A percentile compares a stretch with the other conserved stretches of the same genome.
These are phyloP conservation scores for Trichosporon inkin DNA, from an alignment of 1,284 basidiomycete species.

Conservation along the genomic window DNA sequence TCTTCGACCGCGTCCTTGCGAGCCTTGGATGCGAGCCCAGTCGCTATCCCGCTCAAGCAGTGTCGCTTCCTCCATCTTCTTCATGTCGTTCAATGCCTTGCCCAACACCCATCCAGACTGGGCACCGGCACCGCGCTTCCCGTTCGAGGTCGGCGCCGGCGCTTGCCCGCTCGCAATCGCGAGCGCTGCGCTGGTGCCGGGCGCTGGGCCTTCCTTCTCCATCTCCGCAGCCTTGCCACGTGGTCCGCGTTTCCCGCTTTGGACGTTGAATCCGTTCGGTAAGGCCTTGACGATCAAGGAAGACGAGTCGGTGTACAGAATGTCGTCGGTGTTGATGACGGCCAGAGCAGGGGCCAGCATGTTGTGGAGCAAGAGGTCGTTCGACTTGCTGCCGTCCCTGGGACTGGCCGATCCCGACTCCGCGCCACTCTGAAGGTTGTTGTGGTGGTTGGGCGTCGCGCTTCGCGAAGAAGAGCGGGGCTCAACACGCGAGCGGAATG, in stretches of 20 bases:
- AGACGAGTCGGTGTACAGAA: constrained; percentile 41
- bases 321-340: constrained; percentile 43
- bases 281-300: constrained; percentile 44
- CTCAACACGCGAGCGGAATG: constrained; percentile 27
- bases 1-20: constrained; percentile 34
- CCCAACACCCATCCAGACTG: constrained; percentile 43
- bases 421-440: constrained; percentile 17
- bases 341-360: constrained; percentile 40
- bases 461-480: constrained; percentile 18
- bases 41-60: constrained; percentile 48
- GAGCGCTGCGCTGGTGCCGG: constrained; percentile 38
- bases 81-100: constrained; percentile 47
- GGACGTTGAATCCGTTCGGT: constrained; percentile 27
- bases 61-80: constrained; percentile 46
- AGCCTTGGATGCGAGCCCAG: constrained; percentile 48
- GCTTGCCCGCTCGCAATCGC: constrained; percentile 37
- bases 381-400: constrained; percentile 29
- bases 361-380: constrained; percentile 40
- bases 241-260: constrained; percentile 39
- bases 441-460: constrained; percentile 16
- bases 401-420: constrained; percentile 20
- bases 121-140: constrained; percentile 36
- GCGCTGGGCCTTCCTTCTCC: constrained; percentile 35
- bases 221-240: constrained; percentile 35
- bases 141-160: constrained; percentile 21